Evolutionary conservation across 768 basidiomycete genomes (phyloP).

Genomic region (Candolleomyces efflorescens): DNA sequence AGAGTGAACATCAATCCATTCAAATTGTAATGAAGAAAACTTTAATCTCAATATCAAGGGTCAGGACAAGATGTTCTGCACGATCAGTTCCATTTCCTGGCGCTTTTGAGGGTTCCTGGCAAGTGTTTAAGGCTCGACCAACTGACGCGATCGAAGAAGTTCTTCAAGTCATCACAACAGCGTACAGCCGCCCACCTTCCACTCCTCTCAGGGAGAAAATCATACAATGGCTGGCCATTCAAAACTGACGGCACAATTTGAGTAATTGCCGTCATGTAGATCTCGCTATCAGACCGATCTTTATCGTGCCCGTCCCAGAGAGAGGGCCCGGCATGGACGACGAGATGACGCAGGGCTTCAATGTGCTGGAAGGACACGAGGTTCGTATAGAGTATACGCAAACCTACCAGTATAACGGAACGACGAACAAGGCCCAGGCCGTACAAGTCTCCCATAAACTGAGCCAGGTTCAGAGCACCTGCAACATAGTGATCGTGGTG

Average conservation of each 20-base stretch:
- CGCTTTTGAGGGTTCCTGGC: no score
- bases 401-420: background rate
- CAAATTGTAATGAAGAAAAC: no score
- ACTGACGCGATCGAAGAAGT: no score
- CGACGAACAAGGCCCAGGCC: background rate
- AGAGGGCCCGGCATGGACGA: background rate
- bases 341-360: background rate
- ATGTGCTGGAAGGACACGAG: constrained; percentile 1
- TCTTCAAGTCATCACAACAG: no score
- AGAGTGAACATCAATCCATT: no score
- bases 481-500: background rate
- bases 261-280: background rate
- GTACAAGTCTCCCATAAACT: background rate
- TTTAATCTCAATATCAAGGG: no score
- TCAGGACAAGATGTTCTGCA: no score
- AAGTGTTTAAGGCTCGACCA: no score
- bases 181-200: no score
- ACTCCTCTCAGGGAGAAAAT: no score
- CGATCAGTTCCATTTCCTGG: no score
- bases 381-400: background rate
- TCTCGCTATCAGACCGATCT: background rate
- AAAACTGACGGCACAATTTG: background rate
- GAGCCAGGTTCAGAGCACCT: background rate
- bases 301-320: background rate
- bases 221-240: no score